Evolutionary conservation across 2,329 filamentous ascomycete genomes (phyloP).

Genomic region (Aspergillaceae sp.): DNA sequence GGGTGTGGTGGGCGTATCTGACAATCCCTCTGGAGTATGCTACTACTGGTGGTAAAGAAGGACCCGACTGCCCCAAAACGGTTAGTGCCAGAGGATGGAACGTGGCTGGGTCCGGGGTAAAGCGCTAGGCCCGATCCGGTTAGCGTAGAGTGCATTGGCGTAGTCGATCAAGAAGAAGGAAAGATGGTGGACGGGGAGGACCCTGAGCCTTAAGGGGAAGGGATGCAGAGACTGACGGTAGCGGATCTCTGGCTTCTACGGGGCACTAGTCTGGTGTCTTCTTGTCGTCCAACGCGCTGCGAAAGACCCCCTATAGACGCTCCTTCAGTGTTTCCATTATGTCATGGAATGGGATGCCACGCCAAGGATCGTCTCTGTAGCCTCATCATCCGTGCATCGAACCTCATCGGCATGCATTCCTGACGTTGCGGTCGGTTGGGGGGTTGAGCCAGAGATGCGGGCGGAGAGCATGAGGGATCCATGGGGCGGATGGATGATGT

Average conservation of each 20-base stretch:
- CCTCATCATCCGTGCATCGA: too few species aligned
- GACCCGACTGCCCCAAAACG: neutral
- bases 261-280: neutral
- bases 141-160: neutral
- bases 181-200: too few species aligned
- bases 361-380: neutral
- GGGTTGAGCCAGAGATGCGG: too few species aligned
- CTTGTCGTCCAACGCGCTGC: neutral
- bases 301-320: neutral
- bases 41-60: neutral
- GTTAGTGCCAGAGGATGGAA: neutral
- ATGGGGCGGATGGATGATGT: too few species aligned
- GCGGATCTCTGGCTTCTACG: too few species aligned
- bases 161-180: neutral
- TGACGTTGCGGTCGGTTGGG: too few species aligned
- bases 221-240: too few species aligned
- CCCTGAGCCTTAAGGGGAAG: too few species aligned
- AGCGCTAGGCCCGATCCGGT: neutral
- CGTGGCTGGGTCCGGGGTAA: conserved; percentile 3
- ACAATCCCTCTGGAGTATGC: neutral
- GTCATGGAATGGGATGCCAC: conserved; percentile 1
- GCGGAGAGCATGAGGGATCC: too few species aligned
- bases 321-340: neutral
- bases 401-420: too few species aligned
- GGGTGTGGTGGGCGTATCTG: too few species aligned